These are phyloP conservation scores for Speleostelium caveatum DNA, from an alignment of 78 protist species.

Conservation along the genomic window DNA sequence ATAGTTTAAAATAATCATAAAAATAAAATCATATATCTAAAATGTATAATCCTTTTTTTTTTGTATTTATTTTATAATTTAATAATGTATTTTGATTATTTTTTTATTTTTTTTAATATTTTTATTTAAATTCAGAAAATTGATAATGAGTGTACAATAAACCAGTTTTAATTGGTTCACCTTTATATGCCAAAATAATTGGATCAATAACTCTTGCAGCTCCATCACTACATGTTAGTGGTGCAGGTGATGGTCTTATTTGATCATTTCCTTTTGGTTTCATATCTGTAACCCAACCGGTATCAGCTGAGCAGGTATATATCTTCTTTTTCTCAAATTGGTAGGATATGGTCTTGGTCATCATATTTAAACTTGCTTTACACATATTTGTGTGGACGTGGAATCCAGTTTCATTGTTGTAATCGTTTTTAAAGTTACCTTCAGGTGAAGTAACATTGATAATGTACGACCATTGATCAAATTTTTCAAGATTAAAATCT, in stretches of 20 bases:
- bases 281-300: constrained; percentile 87
- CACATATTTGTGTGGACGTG: constrained; percentile 99
- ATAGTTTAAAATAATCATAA: too few relatives aligned
- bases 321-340: constrained; percentile 76
- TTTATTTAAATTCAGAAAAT: too few relatives aligned
- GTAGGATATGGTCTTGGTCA: constrained; percentile 90
- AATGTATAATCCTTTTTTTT: too few relatives aligned
- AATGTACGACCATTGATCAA: constrained; percentile 68
- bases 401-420: constrained; percentile 67
- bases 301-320: constrained; percentile 84
- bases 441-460: constrained; percentile 98
- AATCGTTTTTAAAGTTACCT: constrained; percentile 70
- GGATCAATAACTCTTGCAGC: constrained; percentile 95
- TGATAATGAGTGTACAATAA: too few relatives aligned
- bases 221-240: constrained; percentile 95
- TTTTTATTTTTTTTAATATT: too few relatives aligned
- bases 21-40: too few relatives aligned
- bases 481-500: not conserved
- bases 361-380: constrained; percentile 96
- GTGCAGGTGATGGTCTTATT: too few relatives aligned
- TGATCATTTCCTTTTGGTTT: not conserved
- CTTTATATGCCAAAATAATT: too few relatives aligned
- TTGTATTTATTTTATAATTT: too few relatives aligned
- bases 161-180: too few relatives aligned
- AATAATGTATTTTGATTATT: too few relatives aligned